Evolutionary conservation across 805 yeast genomes (phyloP), one percentile per base, ranked within the genome.

Genomic region (Myxozyma sirexii): DNA sequence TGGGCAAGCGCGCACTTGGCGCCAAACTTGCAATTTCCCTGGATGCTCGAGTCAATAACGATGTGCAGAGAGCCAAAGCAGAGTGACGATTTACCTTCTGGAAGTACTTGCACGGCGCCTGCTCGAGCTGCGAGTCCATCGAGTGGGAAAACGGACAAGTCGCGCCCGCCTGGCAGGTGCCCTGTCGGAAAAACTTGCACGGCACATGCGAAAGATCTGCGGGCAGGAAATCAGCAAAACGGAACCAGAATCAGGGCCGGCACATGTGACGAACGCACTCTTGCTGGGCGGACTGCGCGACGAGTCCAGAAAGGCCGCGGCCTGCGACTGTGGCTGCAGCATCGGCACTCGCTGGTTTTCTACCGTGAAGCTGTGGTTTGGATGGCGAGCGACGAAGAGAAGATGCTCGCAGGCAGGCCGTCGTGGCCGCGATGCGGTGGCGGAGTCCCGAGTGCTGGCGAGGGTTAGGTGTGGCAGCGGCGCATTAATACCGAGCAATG

Each of bases 11-110:
- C 98, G 77, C 99, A 93, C 70, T 91, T 92, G 53, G 83, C 77
- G 3, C 99, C 99, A 74, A 93, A 93, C 75, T 91, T 91, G 75
- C 99, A 93, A 71, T 91, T 90, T n/a, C 98, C 98, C 75, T 63
- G 50, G 26, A 4, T 27, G 3, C 24, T 19, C 45, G 12, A 19
- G 21, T 23, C 6, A 24, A 10, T 23, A 31, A 24, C n/a, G 12
- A 21, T 10, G 15, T 12, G 44, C 48, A 23, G 29, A 24, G 12
- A 27, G 21, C 10, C 15, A 6, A 21, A 12, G 17, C 12, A 15
- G 15, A 37, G 41, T 37, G n/a, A n/a, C n/a, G 12, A 33, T 31
- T 6, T 19, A 63, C 67, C 70, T 89, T 89, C 69, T 88, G 94
- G 73, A 90, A 93, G 74, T 92, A 93, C 78, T 91, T 92, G 79